A percentile compares a stretch with the other conserved stretches of the same genome.
These are phyloP conservation scores for Apostasia ramifera DNA, from an alignment of 106 monocot species.

Conservation along the genomic window DNA sequence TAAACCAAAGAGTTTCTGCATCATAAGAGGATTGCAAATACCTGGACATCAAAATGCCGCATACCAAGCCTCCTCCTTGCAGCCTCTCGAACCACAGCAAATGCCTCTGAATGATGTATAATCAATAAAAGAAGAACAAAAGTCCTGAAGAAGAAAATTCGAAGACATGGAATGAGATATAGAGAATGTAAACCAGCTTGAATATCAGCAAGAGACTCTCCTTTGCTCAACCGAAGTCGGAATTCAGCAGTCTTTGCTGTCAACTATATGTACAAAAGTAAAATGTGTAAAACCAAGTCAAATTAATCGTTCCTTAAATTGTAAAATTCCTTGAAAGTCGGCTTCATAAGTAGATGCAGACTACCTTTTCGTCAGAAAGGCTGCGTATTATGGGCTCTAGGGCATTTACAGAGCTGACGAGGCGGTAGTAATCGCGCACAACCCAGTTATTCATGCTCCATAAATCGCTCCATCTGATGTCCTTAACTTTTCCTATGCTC, in stretches of 20 bases:
- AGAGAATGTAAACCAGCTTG: conserved; percentile 57
- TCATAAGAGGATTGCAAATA: conserved; percentile 5
- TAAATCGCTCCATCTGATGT: conserved; percentile 61
- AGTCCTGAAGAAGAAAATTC: not conserved
- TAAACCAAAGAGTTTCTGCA: not conserved
- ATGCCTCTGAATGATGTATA: conserved; percentile 59
- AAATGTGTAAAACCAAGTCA: not conserved
- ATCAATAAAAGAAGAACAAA: not conserved
- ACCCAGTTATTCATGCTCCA: conserved; percentile 88
- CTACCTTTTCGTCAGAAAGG: conserved; percentile 82
- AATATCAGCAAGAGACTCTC: conserved; percentile 82
- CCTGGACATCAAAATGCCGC: conserved; percentile 99
- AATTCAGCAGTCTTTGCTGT: conserved; percentile 72
- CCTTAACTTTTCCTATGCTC: conserved; percentile 9
- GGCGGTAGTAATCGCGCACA: conserved; percentile 82
- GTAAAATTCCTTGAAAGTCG: not conserved
- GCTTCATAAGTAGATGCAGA: not conserved
- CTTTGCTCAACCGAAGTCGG: conserved; percentile 47
- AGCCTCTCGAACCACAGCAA: conserved; percentile 92
- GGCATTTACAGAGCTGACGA: conserved; percentile 62
- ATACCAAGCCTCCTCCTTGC: conserved; percentile 92
- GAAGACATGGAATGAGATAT: not conserved
- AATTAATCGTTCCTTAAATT: not conserved
- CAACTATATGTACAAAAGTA: conserved; percentile 28
- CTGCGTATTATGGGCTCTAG: conserved; percentile 37